Evolutionary conservation across 768 basidiomycete genomes (phyloP), one percentile per base, ranked within the genome.

Genomic region (Tylopilus vinaceipallidus): DNA sequence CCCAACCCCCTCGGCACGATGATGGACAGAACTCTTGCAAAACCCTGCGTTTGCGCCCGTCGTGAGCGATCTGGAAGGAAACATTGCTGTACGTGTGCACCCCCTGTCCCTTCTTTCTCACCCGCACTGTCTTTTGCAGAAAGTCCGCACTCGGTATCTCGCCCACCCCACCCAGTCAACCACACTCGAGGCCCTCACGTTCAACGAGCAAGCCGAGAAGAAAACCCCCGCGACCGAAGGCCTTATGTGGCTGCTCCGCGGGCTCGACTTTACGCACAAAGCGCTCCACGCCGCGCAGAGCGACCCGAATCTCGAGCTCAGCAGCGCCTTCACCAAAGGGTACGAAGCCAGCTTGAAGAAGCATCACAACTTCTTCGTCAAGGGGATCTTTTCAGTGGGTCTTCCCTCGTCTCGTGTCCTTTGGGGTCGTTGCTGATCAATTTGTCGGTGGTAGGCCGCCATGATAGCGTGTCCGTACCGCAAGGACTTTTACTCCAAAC

Each of bases 171-270:
- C 69, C 2, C 57, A 80, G 53, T 92, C 88, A 6, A 67, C 70
- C 24, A 98, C 97, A 1, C 80, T 99, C 23, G 91, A 99, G 71
- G 71, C 76, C 41, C 82, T 99, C 23, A 84, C 93, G 5, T 76
- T 78, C 61, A 86, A 87, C 61, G 97, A 98, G 71, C 85, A 89
- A 68, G 71, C 71, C 20, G 88, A 92, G 71, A 91, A 94, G 79
- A 93, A 93, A 70, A 79, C 82, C 14, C 78, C 81, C 1, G 92
- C 95, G 3, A 97, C 95, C 0, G 87, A 95, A 63, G 94, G 92
- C 14, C 78, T 98, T 47, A 72, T 98, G 71, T 99, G 97, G 97
- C 80, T 99, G 42, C 78, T 94, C 41, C 84, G 94, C 26, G 97
- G 93, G 3, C 80, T 95, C 45, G 80, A 82, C 24, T 99, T 99